Conservation (phyloP, 352 stramenopile genomes). For the Globisporangium viniferum region DNA sequence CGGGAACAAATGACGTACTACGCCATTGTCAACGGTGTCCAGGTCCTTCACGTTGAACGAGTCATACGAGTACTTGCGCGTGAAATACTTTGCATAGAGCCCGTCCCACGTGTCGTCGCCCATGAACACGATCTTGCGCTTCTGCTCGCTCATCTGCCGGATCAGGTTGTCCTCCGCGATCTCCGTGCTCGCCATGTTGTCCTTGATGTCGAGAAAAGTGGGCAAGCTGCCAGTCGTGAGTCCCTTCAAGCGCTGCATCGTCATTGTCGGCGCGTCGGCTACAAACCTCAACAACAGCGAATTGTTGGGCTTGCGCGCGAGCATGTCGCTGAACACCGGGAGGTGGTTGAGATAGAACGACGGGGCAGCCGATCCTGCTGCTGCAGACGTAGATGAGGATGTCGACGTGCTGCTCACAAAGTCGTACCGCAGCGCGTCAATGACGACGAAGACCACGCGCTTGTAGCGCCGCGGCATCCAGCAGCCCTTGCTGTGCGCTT, state of each 20-base stretch:
- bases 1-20: slow-evolving; percentile 67
- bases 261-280: slow-evolving; percentile 98
- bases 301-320: slow-evolving; percentile 45
- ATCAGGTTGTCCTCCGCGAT: slow-evolving; percentile 97
- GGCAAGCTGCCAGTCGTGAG: slow-evolving; percentile 96
- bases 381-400: not conserved
- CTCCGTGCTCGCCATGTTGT: slow-evolving; percentile 89
- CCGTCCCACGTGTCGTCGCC: slow-evolving; percentile 98
- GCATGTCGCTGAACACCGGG: slow-evolving; percentile 66
- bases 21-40: slow-evolving; percentile 96
- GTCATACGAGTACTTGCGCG: slow-evolving; percentile 92
- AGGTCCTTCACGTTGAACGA: slow-evolving; percentile 99
- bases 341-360: slow-evolving; percentile 85
- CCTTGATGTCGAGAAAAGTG: slow-evolving; percentile 97
- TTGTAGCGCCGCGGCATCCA: slow-evolving; percentile 77
- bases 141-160: slow-evolving; percentile 66
- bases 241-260: slow-evolving; percentile 97
- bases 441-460: slow-evolving; percentile 92
- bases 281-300: slow-evolving; percentile 93
- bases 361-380: slow-evolving; percentile 6
- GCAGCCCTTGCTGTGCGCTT: slow-evolving; percentile 29
- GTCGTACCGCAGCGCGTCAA: slow-evolving; percentile 97
- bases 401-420: slow-evolving; percentile 63
- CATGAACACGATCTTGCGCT: slow-evolving; percentile 91
- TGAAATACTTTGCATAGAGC: slow-evolving; percentile 92